Evolutionary conservation across 1,284 basidiomycete genomes (phyloP).

Genomic region (Cutaneotrichosporon mucoides): DNA sequence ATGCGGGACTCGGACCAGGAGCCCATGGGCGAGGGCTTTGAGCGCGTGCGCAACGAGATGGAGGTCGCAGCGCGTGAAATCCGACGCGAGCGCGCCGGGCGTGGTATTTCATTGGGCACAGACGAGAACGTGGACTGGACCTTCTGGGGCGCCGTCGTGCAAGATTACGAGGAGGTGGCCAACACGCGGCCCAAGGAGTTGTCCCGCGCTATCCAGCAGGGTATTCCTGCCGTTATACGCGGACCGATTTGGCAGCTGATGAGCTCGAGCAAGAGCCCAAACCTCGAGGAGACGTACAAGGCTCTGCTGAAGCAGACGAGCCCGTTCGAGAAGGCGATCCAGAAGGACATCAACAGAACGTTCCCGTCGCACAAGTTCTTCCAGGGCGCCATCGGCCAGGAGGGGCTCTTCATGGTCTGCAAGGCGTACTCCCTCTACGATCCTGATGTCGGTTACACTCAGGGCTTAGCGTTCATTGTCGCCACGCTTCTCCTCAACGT

Average conservation of each 20-base stretch:
- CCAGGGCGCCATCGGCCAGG: conserved; percentile 82
- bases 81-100: conserved; percentile 54
- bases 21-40: conserved; percentile 41
- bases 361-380: conserved; percentile 99
- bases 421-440: conserved; percentile 98
- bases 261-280: conserved; percentile 86
- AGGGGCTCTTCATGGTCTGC: conserved; percentile 93
- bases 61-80: conserved; percentile 46
- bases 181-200: conserved; percentile 70
- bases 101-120: not conserved
- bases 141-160: conserved; percentile 95
- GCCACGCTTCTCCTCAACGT: conserved; percentile 90
- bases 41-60: conserved; percentile 45
- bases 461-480: conserved; percentile 92
- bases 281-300: conserved; percentile 81
- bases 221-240: conserved; percentile 70
- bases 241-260: conserved; percentile 99
- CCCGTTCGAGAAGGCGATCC: conserved; percentile 88
- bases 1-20: conserved; percentile 8
- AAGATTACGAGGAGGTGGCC: conserved; percentile 82
- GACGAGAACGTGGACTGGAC: conserved; percentile 56
- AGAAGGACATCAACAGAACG: conserved; percentile 85
- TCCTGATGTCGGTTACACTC: conserved; percentile 92
- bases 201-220: conserved; percentile 83
- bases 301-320: conserved; percentile 76